Conservation (phyloP, 2,329 filamentous ascomycete species). For the Ampelomyces quisqualis region DNA sequence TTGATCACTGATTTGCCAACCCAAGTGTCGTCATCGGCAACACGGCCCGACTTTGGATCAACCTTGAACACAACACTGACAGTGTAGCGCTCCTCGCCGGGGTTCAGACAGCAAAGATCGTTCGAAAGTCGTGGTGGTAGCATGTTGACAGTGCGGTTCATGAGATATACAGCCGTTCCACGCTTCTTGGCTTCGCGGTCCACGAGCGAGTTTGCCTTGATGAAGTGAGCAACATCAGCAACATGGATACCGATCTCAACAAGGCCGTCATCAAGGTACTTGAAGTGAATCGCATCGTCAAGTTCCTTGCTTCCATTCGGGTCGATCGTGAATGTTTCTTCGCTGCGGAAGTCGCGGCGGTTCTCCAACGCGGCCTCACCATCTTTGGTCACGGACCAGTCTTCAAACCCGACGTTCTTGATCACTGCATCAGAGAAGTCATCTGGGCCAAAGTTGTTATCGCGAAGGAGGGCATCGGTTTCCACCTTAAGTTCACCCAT, state of each 20-base stretch:
- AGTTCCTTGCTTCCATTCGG: slow-evolving; percentile 84
- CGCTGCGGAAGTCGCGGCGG: slow-evolving; percentile 86
- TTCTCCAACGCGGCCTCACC: slow-evolving; percentile 70
- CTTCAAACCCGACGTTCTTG: slow-evolving; percentile 86
- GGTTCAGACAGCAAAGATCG: slow-evolving; percentile 83
- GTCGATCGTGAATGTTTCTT: slow-evolving; percentile 89
- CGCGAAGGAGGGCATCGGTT: slow-evolving; percentile 91
- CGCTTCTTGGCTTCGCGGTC: slow-evolving; percentile 98
- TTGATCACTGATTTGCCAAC: slow-evolving; percentile 92
- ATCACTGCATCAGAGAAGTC: slow-evolving; percentile 96
- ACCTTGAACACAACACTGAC: slow-evolving; percentile 93
- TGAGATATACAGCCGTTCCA: slow-evolving; percentile 90
- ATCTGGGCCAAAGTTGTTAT: slow-evolving; percentile 98
- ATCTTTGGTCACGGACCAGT: slow-evolving; percentile 86
- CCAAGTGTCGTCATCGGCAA: slow-evolving; percentile 86
- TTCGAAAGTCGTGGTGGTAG: slow-evolving; percentile 81
- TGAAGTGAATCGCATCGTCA: slow-evolving; percentile 90
- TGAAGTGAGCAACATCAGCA: slow-evolving; percentile 92
- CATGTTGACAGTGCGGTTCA: slow-evolving; percentile 85
- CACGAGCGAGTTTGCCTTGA: slow-evolving; percentile 92
- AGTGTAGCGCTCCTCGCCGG: slow-evolving; percentile 85
- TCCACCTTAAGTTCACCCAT: slow-evolving; percentile 98
- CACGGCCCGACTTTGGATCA: slow-evolving; percentile 73
- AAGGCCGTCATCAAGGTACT: slow-evolving; percentile 76
- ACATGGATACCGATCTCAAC: slow-evolving; percentile 95